These are phyloP conservation scores for Ogataea ganodermae DNA, from an alignment of 805 yeast species.

Conservation along the genomic window DNA sequence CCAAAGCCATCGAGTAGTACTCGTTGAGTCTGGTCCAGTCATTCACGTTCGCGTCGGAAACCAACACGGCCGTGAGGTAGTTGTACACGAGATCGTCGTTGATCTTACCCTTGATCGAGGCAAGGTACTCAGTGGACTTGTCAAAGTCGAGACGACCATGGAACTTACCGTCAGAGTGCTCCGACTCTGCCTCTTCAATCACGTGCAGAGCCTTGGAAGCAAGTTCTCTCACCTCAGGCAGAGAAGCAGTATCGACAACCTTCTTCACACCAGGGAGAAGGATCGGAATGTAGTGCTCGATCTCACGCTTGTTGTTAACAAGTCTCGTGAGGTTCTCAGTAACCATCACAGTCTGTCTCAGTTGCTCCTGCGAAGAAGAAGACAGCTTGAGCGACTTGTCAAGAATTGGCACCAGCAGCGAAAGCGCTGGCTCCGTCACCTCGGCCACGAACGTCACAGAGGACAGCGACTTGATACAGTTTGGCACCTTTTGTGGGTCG, in stretches of 20 bases:
- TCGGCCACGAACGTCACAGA: slow-evolving; percentile 97
- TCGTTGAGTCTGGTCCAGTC: slow-evolving; percentile 66
- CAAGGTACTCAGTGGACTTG: slow-evolving; percentile 50
- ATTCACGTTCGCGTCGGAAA: slow-evolving; percentile 69
- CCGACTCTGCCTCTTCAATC: slow-evolving; percentile 75
- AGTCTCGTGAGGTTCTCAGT: slow-evolving; percentile 93
- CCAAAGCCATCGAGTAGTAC: slow-evolving; percentile 47
- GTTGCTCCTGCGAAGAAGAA: slow-evolving; percentile 90
- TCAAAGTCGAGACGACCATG: slow-evolving; percentile 69
- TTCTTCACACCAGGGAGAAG: slow-evolving; percentile 89
- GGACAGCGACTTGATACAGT: slow-evolving; percentile 83
- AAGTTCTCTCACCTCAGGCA: slow-evolving; percentile 94
- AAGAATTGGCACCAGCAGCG: slow-evolving; percentile 88
- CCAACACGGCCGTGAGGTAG: slow-evolving; percentile 55
- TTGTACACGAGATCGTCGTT: slow-evolving; percentile 42
- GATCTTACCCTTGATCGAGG: slow-evolving; percentile 31
- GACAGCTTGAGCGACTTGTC: slow-evolving; percentile 85
- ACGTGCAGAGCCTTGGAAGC: slow-evolving; percentile 86
- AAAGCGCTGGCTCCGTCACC: slow-evolving; percentile 93
- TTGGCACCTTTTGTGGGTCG: slow-evolving; percentile 85
- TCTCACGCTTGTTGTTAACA: slow-evolving; percentile 91
- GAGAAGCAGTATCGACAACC: slow-evolving; percentile 85
- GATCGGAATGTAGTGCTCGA: slow-evolving; percentile 82
- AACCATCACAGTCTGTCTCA: slow-evolving; percentile 95
- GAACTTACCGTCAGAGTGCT: slow-evolving; percentile 67